Evolutionary conservation across 495 filamentous ascomycete genomes (phyloP), one percentile per base, ranked within the genome.

Genomic region (Ramalina peruviana): DNA sequence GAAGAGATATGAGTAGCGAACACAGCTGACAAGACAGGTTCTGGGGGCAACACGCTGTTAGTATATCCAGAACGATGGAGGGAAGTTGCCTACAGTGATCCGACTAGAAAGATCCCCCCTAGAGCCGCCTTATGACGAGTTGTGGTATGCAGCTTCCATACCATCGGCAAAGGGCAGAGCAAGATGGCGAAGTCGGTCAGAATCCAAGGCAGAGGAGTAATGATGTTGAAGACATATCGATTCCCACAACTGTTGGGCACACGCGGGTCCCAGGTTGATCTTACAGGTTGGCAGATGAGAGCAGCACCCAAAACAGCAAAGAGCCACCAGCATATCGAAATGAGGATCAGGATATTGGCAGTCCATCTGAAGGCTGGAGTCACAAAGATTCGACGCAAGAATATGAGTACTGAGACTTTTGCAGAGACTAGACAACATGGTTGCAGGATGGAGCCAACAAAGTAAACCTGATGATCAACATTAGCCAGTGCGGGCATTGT

Each of bases 321-420:
- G 0, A 33, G 10, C 13, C 36, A 55, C 49, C 49, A 52, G 12
- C 16, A 13, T 20, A 43, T 15, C 4, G 52, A 38, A 30, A 52
- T 52, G 26, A 27, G n/a, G 20, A 17, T 43, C 13, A 55, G 33
- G 11, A 52, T 41, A 13, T 27, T 30, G 12, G 40, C 44, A 11
- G 49, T 41, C 16, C 52, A 23, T 17, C 38, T 40, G 37, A 55
- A 55, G 12, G n/a, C 15, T 13, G 26, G 19, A 15, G 36, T 48
- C 36, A 51, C 33, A 25, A 55, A 55, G 16, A 55, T 43, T 13
- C 49, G 49, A 33, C 48, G 21, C 15, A 52, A 43, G 1, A 43
- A 27, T n/a, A 40, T 40, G 38, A 40, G 38, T 4, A 40, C 38
- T 19, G 38, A 40, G 15, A 40, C 19, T 19, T 40, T 40, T 19